Evolutionary conservation across 345 rosid genomes (phyloP).

Genomic region (Corchorus olitorius): DNA sequence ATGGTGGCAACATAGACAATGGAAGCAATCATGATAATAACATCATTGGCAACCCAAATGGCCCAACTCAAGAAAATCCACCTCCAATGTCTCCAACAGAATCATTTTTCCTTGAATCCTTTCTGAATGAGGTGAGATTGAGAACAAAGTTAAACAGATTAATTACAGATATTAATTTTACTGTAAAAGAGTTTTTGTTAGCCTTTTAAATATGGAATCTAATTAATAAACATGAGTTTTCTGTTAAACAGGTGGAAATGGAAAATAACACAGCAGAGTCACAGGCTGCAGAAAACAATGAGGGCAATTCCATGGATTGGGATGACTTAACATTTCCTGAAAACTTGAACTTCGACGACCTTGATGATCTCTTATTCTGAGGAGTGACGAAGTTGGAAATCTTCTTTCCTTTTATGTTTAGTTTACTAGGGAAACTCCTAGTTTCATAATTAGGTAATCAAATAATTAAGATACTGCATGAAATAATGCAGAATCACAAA

Average conservation of each 20-base stretch:
- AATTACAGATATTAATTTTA: not conserved
- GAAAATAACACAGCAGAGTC: not conserved
- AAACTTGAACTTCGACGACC: conserved; percentile 1
- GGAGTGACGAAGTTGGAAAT: no score
- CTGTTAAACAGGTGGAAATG: not conserved
- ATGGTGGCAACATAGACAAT: not conserved
- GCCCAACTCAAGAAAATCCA: not conserved
- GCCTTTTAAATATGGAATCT: not conserved
- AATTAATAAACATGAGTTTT: not conserved
- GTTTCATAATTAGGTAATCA: not conserved
- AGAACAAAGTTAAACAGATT: not conserved
- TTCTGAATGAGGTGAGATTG: conserved; percentile 1
- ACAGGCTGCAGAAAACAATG: not conserved
- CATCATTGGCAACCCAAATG: not conserved
- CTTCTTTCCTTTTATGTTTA: not conserved
- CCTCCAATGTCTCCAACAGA: not conserved
- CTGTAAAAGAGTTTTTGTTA: no score
- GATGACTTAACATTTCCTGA: not conserved
- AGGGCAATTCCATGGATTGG: not conserved
- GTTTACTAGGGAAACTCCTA: not conserved
- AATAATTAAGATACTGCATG: not conserved
- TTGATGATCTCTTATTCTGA: not conserved
- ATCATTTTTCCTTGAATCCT: not conserved
- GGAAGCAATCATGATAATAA: not conserved
- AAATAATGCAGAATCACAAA: not conserved